Evolutionary conservation across 331 rosid species (phyloP).

Genomic region (Ulmus americana): DNA sequence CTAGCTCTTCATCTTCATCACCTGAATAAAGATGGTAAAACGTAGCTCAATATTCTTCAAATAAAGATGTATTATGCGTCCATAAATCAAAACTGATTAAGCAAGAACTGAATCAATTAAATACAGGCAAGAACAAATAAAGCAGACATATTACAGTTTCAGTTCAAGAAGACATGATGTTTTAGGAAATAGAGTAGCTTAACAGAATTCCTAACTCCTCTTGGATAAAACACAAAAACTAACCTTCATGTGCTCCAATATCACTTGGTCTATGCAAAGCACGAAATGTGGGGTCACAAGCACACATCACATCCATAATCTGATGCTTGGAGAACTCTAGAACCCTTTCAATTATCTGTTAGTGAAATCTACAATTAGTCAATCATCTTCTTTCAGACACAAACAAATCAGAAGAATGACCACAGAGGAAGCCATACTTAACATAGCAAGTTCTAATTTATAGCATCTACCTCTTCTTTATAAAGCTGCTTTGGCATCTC

Average conservation of each 20-base stretch:
- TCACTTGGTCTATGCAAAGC: constrained; percentile 79
- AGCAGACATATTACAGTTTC: background rate
- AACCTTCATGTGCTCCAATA: constrained; percentile 70
- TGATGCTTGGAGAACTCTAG: constrained; percentile 90
- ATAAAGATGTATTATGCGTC: constrained; percentile 4
- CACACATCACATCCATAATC: constrained; percentile 90
- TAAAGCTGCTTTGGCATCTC: constrained; percentile 93
- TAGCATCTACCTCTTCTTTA: constrained; percentile 74
- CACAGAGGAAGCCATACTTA: constrained; percentile 2
- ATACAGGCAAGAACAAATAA: background rate
- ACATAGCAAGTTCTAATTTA: constrained; percentile 7
- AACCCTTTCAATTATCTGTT: constrained; percentile 88
- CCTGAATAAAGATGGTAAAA: constrained; percentile 32
- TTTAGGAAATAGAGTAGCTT: background rate
- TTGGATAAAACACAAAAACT: constrained; percentile 21
- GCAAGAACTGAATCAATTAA: background rate
- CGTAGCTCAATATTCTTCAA: background rate
- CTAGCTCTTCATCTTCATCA: constrained; percentile 69
- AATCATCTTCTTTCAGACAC: background rate
- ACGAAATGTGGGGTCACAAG: constrained; percentile 83
- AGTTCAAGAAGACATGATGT: background rate
- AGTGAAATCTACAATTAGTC: constrained; percentile 16
- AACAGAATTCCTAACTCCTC: background rate
- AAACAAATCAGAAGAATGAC: background rate
- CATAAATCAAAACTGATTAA: constrained; percentile 2